Evolutionary conservation across 2,329 filamentous ascomycete genomes (phyloP), one percentile per base, ranked within the genome.

Genomic region (Neofusicoccum cordaticola): DNA sequence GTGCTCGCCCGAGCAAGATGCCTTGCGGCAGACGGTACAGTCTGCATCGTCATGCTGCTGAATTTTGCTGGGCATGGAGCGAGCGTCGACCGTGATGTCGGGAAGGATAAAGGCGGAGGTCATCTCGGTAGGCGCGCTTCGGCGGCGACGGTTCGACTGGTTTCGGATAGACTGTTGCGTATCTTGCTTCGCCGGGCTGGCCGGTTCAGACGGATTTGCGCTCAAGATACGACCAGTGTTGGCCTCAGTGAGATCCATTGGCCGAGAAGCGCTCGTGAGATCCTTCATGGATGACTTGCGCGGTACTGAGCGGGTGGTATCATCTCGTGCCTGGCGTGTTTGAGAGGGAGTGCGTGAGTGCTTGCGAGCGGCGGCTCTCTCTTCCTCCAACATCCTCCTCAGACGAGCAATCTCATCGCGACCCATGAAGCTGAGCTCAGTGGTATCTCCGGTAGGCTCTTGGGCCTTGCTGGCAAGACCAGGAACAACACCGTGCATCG

Each of bases 21-120:
- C 78, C 42, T 81, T 81, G 66, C 81, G 82, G 74, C 86, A 88
- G 35, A 85, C 81, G 1, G 82, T 85, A 74, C 86, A 88, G 68
- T 84, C 84, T 50, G 79, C 78, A 41, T 81, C 78, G 68, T 85
- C 79, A 66, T 86, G 84, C 34, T 79, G 76, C 34, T 72, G 67
- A 47, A 69, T 65, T 41, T 69, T 68, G 5, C 15, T 37, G n/a
- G 67, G 63, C 27, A 72, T 69, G 52, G 72, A 72, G 31, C 67
- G 67, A 13, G 68, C 71, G 71, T 72, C 71, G 50, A 88, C 75
- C 19, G 86, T 88, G 69, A 88, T 86, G 68, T 89, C 86, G 11
- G 86, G 86, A 5, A 88, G 75, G 67, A 88, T 88, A 71, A 88
- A 88, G 5, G 85, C 86, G 2, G 86, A 88, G 5, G 86, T 88